Evolutionary conservation across 176 grass and related monocot genomes (phyloP), one percentile per base, ranked within the genome.

Genomic region (Eleusine indica): DNA sequence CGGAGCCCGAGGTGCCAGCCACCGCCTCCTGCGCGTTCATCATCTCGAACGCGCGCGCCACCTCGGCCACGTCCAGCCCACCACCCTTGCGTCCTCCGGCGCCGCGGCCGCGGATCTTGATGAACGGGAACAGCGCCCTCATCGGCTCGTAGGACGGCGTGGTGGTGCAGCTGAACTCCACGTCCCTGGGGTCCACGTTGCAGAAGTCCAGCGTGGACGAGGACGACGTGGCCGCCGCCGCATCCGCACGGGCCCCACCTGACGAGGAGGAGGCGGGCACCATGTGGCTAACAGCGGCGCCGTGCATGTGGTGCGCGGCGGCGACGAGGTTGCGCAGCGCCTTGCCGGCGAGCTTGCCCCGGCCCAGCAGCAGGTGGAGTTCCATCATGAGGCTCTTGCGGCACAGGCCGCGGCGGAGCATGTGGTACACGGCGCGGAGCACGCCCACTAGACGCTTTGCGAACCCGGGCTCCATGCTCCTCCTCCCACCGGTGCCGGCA

Each of bases 151-250:
- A 51, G 18, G 80, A 73, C 47, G 96, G 93, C 64, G 93, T 98
- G 85, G 84, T 91, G 83, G 77, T 85, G 89, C 96, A 98, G 84
- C 96, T 98, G 91, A 98, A 98, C 86, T 98, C 91, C 0, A 98
- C 92, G 77, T 95, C 93, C 22, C 44, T 44, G 0, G 93, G 82
- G 77, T 87, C 9, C 22, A 63, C 71, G 79, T 80, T 37, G 66
- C 77, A 68, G 10, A 90, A 80, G 7, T 86, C 41, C 8, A 82
- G 78, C 17, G 77, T 60, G 64, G 81, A 77, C 7, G 61, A 66
- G 1, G 18, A n/a, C 0, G 75, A 77, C 8, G 58, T 16, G 51
- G 14, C 6, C 9, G 39, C 40, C 2, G 25, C 25, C 0, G 28
- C 14, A 4, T 15, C 25, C 5, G 21, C n/a, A 3, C 18, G 16